These are phyloP conservation scores for Citrus inodora DNA, from an alignment of 345 rosid species.

Conservation along the genomic window DNA sequence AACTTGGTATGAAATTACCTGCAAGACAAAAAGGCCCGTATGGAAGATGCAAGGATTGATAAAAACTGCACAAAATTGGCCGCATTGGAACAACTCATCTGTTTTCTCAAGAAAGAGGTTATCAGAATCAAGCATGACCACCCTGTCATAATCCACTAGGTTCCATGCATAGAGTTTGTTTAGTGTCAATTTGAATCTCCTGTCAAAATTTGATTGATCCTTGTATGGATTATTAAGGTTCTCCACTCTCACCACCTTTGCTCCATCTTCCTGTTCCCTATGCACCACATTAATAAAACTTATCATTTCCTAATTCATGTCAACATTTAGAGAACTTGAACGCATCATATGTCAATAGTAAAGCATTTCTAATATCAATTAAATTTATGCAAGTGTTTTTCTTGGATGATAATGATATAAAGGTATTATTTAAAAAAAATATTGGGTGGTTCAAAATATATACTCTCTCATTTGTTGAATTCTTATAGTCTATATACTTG, in stretches of 20 bases:
- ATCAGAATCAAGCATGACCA: slow-evolving; percentile 89
- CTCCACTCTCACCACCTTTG: slow-evolving; percentile 78
- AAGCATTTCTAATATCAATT: neutral
- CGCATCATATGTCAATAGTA: neutral
- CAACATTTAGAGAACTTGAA: neutral
- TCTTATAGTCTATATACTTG: no score
- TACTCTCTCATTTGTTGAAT: no score
- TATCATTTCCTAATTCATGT: slow-evolving; percentile 1
- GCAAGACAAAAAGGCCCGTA: slow-evolving; percentile 89
- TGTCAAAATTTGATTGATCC: slow-evolving; percentile 49
- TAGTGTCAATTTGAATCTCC: slow-evolving; percentile 78
- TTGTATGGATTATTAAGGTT: slow-evolving; percentile 87
- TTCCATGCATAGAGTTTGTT: slow-evolving; percentile 96
- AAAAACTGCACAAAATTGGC: slow-evolving; percentile 90
- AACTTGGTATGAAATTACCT: slow-evolving; percentile 29
- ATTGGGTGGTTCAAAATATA: no score
- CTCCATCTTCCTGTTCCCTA: slow-evolving; percentile 86
- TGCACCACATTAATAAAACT: slow-evolving; percentile 11
- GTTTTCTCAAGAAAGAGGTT: slow-evolving; percentile 81
- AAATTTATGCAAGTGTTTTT: neutral
- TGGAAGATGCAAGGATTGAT: slow-evolving; percentile 98
- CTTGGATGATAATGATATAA: no score
- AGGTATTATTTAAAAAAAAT: no score
- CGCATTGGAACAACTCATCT: slow-evolving; percentile 93
- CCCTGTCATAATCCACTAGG: slow-evolving; percentile 75